These are phyloP conservation scores for Boletus vermiculosoides DNA, from an alignment of 768 basidiomycete genomes.

Conservation along the genomic window DNA sequence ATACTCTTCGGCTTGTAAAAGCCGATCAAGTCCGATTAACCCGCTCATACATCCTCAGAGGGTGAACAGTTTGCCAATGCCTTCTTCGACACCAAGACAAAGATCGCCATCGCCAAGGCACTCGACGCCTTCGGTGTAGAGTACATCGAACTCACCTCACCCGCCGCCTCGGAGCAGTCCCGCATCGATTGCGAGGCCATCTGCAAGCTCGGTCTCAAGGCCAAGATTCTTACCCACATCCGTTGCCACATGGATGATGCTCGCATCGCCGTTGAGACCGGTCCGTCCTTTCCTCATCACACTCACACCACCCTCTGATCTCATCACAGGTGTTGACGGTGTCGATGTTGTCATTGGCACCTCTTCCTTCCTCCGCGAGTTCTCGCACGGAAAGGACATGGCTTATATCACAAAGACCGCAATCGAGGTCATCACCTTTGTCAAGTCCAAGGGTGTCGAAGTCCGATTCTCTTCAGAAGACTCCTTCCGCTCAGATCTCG, in stretches of 20 bases:
- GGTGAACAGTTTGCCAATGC: slow-evolving; percentile 99
- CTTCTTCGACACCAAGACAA: slow-evolving; percentile 99
- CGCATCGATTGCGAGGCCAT: slow-evolving; percentile 94
- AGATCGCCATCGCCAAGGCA: slow-evolving; percentile 98
- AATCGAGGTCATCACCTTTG: slow-evolving; percentile 97
- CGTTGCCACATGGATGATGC: slow-evolving; percentile 99
- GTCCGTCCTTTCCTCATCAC: slow-evolving; percentile 39
- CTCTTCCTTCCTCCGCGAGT: slow-evolving; percentile 97
- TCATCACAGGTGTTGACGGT: slow-evolving; percentile 81
- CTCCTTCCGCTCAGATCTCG: slow-evolving; percentile 98
- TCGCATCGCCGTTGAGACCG: slow-evolving; percentile 96
- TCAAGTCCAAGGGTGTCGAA: slow-evolving; percentile 99
- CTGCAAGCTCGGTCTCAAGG: slow-evolving; percentile 96
- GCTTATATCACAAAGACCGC: slow-evolving; percentile 98
- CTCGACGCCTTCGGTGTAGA: slow-evolving; percentile 99
- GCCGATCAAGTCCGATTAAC: slow-evolving; percentile 15
- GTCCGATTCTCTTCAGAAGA: slow-evolving; percentile 99
- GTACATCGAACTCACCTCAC: slow-evolving; percentile 98
- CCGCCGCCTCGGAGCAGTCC: slow-evolving; percentile 95
- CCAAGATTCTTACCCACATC: slow-evolving; percentile 98
- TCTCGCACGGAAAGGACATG: slow-evolving; percentile 99
- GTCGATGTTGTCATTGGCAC: slow-evolving; percentile 99
- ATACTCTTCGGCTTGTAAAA: background rate
- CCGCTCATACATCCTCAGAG: slow-evolving; percentile 50
- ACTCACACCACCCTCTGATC: background rate